phyloP scores from a whole-genome alignment of 2,329 filamentous ascomycete species.

The Emmonsia crescens region DNA sequence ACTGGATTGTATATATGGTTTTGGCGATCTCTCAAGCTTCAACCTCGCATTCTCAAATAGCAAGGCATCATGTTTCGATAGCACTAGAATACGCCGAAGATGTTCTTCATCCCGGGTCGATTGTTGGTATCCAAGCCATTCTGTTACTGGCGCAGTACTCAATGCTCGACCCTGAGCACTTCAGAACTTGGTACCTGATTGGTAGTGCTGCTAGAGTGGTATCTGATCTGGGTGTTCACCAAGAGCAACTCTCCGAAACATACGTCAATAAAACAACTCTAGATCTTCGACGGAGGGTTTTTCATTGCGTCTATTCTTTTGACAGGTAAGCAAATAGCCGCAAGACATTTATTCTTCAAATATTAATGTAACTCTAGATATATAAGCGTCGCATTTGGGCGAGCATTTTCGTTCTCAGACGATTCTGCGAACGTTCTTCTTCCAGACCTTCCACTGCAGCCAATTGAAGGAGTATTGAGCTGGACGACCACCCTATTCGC shows the following conservation, averaged over 20 bases:
- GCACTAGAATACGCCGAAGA: constrained; percentile 70
- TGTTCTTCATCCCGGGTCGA: constrained; percentile 74
- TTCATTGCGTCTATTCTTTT: constrained; percentile 81
- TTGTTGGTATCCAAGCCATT: constrained; percentile 76
- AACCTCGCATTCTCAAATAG: constrained; percentile 56
- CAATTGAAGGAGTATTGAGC: constrained; percentile 16
- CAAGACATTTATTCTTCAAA: constrained; percentile 1
- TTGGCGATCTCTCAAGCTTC: constrained; percentile 70
- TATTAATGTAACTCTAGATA: constrained; percentile 43
- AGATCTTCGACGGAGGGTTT: constrained; percentile 70
- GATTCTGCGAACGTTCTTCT: constrained; percentile 74
- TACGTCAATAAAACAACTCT: constrained; percentile 57
- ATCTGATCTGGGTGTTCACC: constrained; percentile 83
- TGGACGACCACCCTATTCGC: constrained; percentile 38
- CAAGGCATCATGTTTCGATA: constrained; percentile 49
- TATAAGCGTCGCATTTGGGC: constrained; percentile 77
- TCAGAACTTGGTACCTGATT: constrained; percentile 88
- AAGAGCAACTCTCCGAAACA: constrained; percentile 68
- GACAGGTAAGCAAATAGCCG: constrained; percentile 53
- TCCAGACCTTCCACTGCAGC: constrained; percentile 44
- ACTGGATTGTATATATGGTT: constrained; percentile 82
- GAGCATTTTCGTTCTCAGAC: constrained; percentile 89
- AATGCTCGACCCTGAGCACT: constrained; percentile 79
- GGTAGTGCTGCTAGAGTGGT: constrained; percentile 81
- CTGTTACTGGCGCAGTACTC: constrained; percentile 80